Base-by-base conservation (phyloP, 1,139 yeast genomes). In the Sugiyamaella paludigena region DNA sequence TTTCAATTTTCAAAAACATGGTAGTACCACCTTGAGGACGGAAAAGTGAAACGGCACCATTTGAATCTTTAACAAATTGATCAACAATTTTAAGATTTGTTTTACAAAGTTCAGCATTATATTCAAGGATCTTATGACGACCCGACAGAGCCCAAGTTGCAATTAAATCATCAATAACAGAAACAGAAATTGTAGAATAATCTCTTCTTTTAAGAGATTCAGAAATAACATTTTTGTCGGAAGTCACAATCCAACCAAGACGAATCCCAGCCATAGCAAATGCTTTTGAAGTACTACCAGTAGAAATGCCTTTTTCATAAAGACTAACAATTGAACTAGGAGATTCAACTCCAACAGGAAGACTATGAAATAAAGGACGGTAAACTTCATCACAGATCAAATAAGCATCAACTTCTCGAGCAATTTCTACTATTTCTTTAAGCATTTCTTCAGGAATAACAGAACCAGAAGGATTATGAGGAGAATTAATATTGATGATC, bases 391-490 rank as follows among this genome's bases (percentile, higher is more conserved):
- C 84, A 49, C 78, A 71, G 42, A 77, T 60, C 11, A 79, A 51
- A 49, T 71, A 73, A 4, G 72, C 66, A 35, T 63, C 71, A 13
- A 65, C 52, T 7, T 58, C 46, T 30, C 62, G 55, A 47, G 81
- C 78, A 31, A 78, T 55, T 1, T 64, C 66, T 10, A 75, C 75
- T 32, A 79, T 70, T 35, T 67, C 57, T 13, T 53, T 36, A 54
- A 79, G 58, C 8, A 63, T 50, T 1, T 59, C 61, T 46, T 71
- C 67, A 2, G 68, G 65, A 65, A 79, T 72, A 8, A 77, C 75
- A 5, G 68, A 65, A 0, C 84, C 83, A 0, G 80, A 70, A 1
- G 84, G 84, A 56, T 79, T 79, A 57, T 78, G 76, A 7, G 84
- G 83, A 54, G 75, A 75, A 56, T 78, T 79, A 48, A 79, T 63